A percentile compares a stretch with the other conserved stretches of the same genome.
Evolutionary conservation across 495 filamentous ascomycete species (phyloP).

Genomic region (Penicillium fimorum): DNA sequence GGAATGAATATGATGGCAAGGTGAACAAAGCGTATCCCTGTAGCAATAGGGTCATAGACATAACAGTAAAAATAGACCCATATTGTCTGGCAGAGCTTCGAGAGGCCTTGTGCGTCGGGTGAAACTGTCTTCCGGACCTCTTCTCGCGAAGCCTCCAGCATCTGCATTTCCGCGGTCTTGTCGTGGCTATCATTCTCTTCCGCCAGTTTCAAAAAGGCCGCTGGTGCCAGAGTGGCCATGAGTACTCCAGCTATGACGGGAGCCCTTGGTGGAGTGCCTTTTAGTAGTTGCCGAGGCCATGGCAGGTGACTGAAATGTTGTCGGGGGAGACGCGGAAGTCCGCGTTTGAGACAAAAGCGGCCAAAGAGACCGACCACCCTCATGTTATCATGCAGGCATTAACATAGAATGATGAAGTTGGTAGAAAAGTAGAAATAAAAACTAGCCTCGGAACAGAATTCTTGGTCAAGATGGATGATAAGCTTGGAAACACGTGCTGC

Average conservation of each 20-base stretch:
- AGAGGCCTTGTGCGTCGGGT: conserved; percentile 56
- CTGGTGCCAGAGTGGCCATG: conserved; percentile 56
- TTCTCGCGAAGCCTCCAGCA: conserved; percentile 75
- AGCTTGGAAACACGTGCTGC: conserved; percentile 8
- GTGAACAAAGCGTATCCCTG: conserved; percentile 80
- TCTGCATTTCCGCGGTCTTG: conserved; percentile 75
- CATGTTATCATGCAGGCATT: conserved; percentile 43
- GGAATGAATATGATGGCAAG: conserved; percentile 88
- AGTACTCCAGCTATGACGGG: conserved; percentile 40
- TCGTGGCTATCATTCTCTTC: conserved; percentile 62
- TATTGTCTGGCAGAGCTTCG: conserved; percentile 51
- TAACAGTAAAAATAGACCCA: conserved; percentile 66
- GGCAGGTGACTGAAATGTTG: conserved; percentile 14
- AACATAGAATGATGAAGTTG: conserved; percentile 7
- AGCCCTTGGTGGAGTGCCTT: conserved; percentile 27
- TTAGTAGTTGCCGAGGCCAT: conserved; percentile 30
- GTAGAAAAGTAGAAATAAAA: neutral
- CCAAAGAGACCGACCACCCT: conserved; percentile 52
- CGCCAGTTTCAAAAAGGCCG: conserved; percentile 70
- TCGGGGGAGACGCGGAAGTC: conserved; percentile 19
- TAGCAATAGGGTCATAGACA: conserved; percentile 83
- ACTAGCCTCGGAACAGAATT: neutral
- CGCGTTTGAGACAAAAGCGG: conserved; percentile 53
- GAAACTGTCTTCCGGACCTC: conserved; percentile 69
- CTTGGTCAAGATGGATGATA: conserved; percentile 1